A percentile compares a stretch with the other conserved stretches of the same genome.
phyloP scores from a whole-genome alignment of 441 rosid species.

The Adansonia gregorii region DNA sequence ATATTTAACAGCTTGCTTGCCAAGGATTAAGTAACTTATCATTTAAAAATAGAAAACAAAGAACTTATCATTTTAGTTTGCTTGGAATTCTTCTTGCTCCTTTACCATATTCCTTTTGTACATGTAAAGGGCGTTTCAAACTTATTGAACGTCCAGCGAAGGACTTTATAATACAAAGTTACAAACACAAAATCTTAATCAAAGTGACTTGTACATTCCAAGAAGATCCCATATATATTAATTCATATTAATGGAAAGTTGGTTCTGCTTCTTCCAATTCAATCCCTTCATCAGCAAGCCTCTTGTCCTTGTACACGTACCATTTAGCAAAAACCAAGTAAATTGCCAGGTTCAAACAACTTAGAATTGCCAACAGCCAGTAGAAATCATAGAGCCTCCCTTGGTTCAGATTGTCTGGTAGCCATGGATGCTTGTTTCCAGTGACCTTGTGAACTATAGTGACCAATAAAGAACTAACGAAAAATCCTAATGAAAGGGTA shows the following conservation, averaged over 20 bases:
- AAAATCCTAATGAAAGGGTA: constrained; percentile 83
- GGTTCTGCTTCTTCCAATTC: constrained; percentile 66
- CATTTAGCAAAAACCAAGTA: constrained; percentile 64
- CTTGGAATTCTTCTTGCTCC: not conserved
- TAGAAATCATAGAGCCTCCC: constrained; percentile 82
- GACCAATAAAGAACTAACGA: constrained; percentile 73
- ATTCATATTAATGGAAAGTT: constrained; percentile 39
- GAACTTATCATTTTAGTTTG: not conserved
- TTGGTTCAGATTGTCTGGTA: constrained; percentile 73
- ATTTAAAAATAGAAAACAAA: not conserved
- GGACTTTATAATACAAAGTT: not conserved
- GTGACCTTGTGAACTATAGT: constrained; percentile 71
- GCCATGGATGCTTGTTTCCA: constrained; percentile 54
- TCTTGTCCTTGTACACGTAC: constrained; percentile 88
- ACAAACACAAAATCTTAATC: constrained; percentile 18
- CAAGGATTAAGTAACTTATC: not conserved
- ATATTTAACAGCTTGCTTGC: not conserved
- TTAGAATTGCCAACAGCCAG: constrained; percentile 71
- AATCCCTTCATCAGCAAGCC: constrained; percentile 67
- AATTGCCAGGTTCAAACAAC: constrained; percentile 54
- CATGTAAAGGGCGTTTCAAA: constrained; percentile 18
- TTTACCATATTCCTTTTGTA: constrained; percentile 15
- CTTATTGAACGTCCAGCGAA: not conserved
- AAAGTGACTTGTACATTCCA: not conserved
- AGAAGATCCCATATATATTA: not conserved